Conservation (phyloP, 208 protist species). For the Herpetomonas tarakana region DNA sequence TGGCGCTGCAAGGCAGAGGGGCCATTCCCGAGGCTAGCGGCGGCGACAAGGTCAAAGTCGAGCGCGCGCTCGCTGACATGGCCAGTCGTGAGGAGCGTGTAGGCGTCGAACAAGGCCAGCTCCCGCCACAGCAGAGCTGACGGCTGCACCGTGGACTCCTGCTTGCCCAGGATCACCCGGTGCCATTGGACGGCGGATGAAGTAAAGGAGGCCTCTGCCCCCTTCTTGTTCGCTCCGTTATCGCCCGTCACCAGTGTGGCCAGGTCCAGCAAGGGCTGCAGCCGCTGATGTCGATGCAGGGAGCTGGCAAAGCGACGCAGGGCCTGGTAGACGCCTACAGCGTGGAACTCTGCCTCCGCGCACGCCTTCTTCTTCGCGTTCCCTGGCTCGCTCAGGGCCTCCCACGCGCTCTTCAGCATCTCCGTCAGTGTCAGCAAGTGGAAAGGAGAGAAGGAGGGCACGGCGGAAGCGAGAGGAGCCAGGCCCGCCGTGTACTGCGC, state of each 20-base stretch:
- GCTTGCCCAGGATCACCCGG: slow-evolving; percentile 3
- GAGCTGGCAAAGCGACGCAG: slow-evolving; percentile 63
- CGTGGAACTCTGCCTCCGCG: slow-evolving; percentile 26
- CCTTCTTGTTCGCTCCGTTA: neutral
- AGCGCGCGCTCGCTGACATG: slow-evolving; percentile 60
- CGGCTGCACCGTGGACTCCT: neutral
- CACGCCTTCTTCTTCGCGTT: neutral
- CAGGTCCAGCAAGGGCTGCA: slow-evolving; percentile 52
- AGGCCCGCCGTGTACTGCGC: too few species aligned
- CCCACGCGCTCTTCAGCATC: slow-evolving; percentile 8
- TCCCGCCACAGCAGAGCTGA: slow-evolving; percentile 64
- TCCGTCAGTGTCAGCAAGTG: neutral
- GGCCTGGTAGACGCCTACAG: slow-evolving; percentile 48
- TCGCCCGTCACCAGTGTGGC: slow-evolving; percentile 31
- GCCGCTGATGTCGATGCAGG: slow-evolving; percentile 42
- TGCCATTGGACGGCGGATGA: neutral
- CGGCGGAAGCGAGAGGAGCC: neutral
- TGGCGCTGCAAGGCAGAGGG: neutral
- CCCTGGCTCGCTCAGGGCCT: neutral
- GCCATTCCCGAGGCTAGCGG: neutral
- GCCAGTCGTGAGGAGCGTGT: slow-evolving; percentile 66
- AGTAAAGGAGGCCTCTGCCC: slow-evolving; percentile 1
- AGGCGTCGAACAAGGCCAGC: slow-evolving; percentile 65
- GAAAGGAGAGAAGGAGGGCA: neutral
- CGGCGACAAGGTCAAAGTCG: slow-evolving; percentile 26